Evolutionary conservation across 1,139 yeast species (phyloP).

Genomic region (Pichia sp.): DNA sequence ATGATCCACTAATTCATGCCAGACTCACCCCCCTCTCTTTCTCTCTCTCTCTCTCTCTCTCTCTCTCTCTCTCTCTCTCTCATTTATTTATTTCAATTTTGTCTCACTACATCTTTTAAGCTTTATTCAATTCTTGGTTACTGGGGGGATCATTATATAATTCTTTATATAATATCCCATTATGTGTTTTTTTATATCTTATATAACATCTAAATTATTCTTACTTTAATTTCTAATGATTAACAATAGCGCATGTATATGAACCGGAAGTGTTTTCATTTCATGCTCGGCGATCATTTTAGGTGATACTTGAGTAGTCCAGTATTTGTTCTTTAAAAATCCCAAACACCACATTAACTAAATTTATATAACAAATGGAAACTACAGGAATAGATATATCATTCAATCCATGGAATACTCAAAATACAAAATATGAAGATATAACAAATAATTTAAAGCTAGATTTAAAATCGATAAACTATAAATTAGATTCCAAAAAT

Average conservation of each 20-base stretch:
- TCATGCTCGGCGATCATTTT: background rate
- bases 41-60: background rate
- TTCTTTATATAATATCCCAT: background rate
- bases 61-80: background rate
- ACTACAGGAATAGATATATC: background rate
- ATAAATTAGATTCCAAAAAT: conserved; percentile 25
- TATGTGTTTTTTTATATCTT: background rate
- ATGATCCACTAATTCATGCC: no score
- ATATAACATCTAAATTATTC: background rate
- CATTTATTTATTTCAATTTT: background rate
- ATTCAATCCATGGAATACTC: background rate
- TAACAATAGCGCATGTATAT: no score
- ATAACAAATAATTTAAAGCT: conserved; percentile 2
- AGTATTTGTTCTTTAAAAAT: no score
- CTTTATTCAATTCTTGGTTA: background rate
- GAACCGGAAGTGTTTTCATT: no score
- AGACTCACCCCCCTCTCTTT: no score
- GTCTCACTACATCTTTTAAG: background rate
- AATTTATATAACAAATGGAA: background rate
- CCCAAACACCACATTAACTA: no score
- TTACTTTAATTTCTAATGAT: background rate
- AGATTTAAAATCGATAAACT: conserved; percentile 20
- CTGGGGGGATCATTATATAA: background rate
- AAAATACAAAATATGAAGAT: background rate
- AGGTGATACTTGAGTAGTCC: no score